Percentiles rank a stretch among this genome's conserved stretches.
phyloP scores from a whole-genome alignment of 768 basidiomycete species.

The Auricularia auricula-judae region DNA sequence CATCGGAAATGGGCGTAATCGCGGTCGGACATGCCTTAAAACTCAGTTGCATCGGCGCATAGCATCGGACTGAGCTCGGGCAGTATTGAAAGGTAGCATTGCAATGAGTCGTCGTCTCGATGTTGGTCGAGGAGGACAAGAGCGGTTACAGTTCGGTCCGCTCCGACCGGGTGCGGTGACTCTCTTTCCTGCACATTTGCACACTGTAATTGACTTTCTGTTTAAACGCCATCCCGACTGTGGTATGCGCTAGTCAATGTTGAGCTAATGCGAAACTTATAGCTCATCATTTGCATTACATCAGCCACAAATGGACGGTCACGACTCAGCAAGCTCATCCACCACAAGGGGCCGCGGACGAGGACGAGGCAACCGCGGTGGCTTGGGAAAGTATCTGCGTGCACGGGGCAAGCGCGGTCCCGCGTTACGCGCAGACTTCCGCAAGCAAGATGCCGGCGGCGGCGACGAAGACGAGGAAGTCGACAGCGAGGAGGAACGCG shows the following conservation, averaged over 20 bases:
- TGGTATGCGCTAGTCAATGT: not conserved
- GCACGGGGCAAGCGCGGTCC: constrained; percentile 49
- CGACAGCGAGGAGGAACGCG: constrained; percentile 32
- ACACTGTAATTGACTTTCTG: not conserved
- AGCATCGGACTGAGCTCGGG: too few relatives aligned
- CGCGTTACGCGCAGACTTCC: constrained; percentile 58
- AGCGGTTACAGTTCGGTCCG: too few relatives aligned
- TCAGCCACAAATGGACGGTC: not conserved
- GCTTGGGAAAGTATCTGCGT: constrained; percentile 63
- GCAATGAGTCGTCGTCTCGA: too few relatives aligned
- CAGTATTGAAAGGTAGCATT: too few relatives aligned
- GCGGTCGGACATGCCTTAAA: too few relatives aligned
- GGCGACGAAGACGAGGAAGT: constrained; percentile 7
- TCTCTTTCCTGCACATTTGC: too few relatives aligned
- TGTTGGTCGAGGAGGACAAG: too few relatives aligned
- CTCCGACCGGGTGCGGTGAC: too few relatives aligned
- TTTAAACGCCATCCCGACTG: not conserved
- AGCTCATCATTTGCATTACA: not conserved
- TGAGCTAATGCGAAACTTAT: not conserved
- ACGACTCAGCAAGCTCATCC: not conserved
- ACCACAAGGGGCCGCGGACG: constrained; percentile 34
- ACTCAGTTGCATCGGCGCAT: too few relatives aligned
- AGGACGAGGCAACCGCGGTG: constrained; percentile 38
- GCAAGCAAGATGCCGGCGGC: constrained; percentile 28
- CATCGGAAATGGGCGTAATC: too few relatives aligned